A percentile compares a stretch with the other conserved stretches of the same genome.
Conservation (phyloP, 129 eudicot genomes). For the Helianthus tuberosus region DNA sequence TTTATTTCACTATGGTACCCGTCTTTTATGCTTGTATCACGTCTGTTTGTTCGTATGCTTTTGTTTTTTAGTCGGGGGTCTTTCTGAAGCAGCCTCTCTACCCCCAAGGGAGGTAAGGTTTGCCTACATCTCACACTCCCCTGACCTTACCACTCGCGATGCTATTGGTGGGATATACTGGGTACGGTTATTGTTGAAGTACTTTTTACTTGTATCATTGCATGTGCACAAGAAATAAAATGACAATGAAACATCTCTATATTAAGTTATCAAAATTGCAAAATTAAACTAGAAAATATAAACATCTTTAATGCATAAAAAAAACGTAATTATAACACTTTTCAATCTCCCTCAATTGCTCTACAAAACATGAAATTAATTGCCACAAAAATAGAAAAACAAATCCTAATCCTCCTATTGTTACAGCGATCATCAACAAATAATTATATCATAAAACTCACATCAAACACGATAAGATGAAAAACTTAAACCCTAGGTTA, state of each 20-base stretch:
- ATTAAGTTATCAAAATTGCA: background rate
- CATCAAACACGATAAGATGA: background rate
- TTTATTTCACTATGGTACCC: no score
- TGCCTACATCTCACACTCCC: no score
- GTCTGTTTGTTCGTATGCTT: no score
- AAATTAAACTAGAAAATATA: no score
- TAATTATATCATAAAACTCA: background rate
- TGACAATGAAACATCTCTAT: background rate
- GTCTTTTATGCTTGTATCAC: no score
- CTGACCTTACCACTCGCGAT: no score
- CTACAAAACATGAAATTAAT: background rate
- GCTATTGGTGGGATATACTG: no score
- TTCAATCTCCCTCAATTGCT: background rate
- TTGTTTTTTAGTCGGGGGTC: no score
- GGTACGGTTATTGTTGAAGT: no score
- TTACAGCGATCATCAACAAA: background rate
- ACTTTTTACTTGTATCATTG: background rate
- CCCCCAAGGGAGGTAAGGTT: no score
- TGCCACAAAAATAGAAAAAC: background rate
- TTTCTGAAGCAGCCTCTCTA: no score
- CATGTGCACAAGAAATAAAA: background rate
- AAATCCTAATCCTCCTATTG: background rate
- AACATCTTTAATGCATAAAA: background rate
- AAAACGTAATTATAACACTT: background rate
- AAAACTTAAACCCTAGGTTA: slow-evolving; percentile 5